Evolutionary conservation across 1,284 basidiomycete genomes (phyloP).

Genomic region (Marasmius oreades): DNA sequence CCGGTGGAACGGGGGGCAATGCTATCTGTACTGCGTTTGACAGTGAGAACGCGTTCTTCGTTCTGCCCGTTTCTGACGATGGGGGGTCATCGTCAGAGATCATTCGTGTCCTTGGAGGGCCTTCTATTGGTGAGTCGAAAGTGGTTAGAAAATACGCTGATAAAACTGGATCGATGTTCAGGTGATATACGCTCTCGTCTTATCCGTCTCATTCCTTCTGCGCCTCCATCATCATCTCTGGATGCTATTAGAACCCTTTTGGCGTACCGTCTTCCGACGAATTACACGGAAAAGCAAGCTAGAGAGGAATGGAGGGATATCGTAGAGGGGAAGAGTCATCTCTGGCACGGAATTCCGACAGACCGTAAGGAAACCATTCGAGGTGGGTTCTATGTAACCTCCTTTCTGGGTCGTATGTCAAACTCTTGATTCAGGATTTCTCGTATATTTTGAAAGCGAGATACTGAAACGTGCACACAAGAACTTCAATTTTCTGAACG

Average conservation of each 20-base stretch:
- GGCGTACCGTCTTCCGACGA: slow-evolving; percentile 75
- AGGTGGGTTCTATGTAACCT: slow-evolving; percentile 40
- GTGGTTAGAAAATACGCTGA: background rate
- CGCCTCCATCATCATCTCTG: slow-evolving; percentile 54
- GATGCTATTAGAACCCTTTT: slow-evolving; percentile 75
- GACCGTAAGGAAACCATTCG: slow-evolving; percentile 92
- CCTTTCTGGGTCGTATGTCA: slow-evolving; percentile 2
- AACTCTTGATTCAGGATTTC: slow-evolving; percentile 57
- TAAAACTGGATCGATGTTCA: slow-evolving; percentile 24
- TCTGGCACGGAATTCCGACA: slow-evolving; percentile 89
- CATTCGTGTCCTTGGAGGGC: slow-evolving; percentile 78
- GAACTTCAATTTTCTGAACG: slow-evolving; percentile 87
- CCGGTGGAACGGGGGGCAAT: slow-evolving; percentile 83
- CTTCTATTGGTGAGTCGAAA: slow-evolving; percentile 61
- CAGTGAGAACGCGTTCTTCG: slow-evolving; percentile 59
- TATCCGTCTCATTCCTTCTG: slow-evolving; percentile 73
- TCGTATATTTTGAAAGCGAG: slow-evolving; percentile 89
- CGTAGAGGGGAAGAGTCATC: slow-evolving; percentile 80
- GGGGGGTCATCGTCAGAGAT: slow-evolving; percentile 85
- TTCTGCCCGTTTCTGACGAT: slow-evolving; percentile 83
- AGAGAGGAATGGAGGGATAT: slow-evolving; percentile 90
- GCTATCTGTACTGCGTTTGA: slow-evolving; percentile 72
- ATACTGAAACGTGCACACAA: slow-evolving; percentile 87
- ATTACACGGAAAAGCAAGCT: slow-evolving; percentile 69
- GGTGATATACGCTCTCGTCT: slow-evolving; percentile 83